Evolutionary conservation across 495 filamentous ascomycete species (phyloP).

Genomic region (Hypoxylon subgilvum): DNA sequence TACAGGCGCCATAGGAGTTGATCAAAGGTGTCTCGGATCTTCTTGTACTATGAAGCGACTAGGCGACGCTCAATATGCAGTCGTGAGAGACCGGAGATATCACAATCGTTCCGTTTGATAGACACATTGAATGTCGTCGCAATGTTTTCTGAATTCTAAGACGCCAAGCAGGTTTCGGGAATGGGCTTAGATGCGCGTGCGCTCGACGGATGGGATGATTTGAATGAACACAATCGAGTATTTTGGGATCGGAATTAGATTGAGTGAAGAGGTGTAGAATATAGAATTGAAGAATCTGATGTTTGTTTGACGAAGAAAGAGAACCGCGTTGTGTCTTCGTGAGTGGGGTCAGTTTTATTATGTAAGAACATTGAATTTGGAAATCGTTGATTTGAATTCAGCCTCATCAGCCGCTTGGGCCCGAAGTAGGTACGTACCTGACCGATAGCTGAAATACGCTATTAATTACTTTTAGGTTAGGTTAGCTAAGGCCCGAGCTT

Average conservation of each 20-base stretch:
- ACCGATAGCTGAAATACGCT: too few relatives aligned
- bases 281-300: too few relatives aligned
- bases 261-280: too few relatives aligned
- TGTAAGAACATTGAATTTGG: slow-evolving; percentile 9
- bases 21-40: background rate
- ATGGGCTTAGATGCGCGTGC: too few relatives aligned
- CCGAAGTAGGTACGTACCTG: background rate
- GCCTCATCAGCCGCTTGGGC: slow-evolving; percentile 31
- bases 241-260: too few relatives aligned
- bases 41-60: slow-evolving; percentile 20
- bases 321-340: slow-evolving; percentile 25
- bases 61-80: slow-evolving; percentile 22
- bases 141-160: too few relatives aligned
- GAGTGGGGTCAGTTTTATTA: slow-evolving; percentile 35
- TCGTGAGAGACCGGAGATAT: slow-evolving; percentile 16
- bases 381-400: slow-evolving; percentile 20
- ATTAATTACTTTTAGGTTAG: too few relatives aligned
- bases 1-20: slow-evolving; percentile 50
- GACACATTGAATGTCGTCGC: slow-evolving; percentile 37
- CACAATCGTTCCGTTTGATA: slow-evolving; percentile 8
- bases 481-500: too few relatives aligned
- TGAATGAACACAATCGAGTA: too few relatives aligned
- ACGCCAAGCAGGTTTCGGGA: too few relatives aligned
- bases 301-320: too few relatives aligned
- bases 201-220: too few relatives aligned